Conservation (phyloP, 1,139 yeast genomes). For the Nakaseomyces sp. region DNA sequence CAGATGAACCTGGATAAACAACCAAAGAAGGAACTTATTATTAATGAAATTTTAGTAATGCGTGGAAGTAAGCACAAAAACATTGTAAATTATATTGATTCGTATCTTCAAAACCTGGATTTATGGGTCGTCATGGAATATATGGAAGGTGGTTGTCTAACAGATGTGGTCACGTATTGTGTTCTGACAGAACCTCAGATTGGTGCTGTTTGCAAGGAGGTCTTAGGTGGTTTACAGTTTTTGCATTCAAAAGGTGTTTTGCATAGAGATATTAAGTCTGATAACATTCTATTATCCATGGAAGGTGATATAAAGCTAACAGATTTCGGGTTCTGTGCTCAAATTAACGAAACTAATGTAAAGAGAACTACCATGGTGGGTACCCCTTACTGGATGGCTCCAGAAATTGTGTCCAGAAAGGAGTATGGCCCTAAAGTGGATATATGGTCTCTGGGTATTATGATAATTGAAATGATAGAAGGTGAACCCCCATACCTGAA, state of each 20-base stretch:
- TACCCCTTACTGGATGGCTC: constrained; percentile 99
- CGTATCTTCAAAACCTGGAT: constrained; percentile 63
- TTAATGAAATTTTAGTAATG: constrained; percentile 87
- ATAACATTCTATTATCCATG: constrained; percentile 73
- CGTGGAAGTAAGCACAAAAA: constrained; percentile 77
- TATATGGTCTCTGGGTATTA: constrained; percentile 94
- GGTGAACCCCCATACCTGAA: constrained; percentile 97
- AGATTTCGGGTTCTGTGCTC: constrained; percentile 82
- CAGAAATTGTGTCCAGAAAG: constrained; percentile 88
- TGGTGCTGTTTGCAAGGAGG: constrained; percentile 91
- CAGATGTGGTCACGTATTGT: constrained; percentile 91
- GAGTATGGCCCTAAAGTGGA: constrained; percentile 97
- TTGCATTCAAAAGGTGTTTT: constrained; percentile 90
- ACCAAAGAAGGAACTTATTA: constrained; percentile 88
- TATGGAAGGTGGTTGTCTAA: constrained; percentile 95
- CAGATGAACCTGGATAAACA: constrained; percentile 88
- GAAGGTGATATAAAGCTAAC: constrained; percentile 87
- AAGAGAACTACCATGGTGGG: constrained; percentile 98
- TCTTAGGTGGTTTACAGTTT: constrained; percentile 75
- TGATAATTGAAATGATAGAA: constrained; percentile 97
- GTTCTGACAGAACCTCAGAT: constrained; percentile 95
- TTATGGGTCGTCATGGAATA: constrained; percentile 98
- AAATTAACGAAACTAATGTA: constrained; percentile 73
- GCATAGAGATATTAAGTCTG: constrained; percentile 94
- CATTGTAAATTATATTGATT: constrained; percentile 85